Percentiles rank a stretch among this genome's conserved stretches.
These are phyloP conservation scores for Syzygium syzygioides DNA, from an alignment of 441 rosid species.

Conservation along the genomic window DNA sequence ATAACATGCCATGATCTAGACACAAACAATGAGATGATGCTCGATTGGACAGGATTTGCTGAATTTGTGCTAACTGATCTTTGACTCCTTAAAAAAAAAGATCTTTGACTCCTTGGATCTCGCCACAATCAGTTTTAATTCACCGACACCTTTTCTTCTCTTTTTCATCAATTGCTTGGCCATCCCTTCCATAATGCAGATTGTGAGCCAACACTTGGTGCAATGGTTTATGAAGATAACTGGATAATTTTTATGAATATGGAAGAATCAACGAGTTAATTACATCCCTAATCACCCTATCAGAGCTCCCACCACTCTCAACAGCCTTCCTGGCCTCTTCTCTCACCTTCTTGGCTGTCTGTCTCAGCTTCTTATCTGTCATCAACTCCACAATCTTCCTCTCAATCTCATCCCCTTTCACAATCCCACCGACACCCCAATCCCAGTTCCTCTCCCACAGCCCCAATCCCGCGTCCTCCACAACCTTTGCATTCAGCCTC, in stretches of 20 bases:
- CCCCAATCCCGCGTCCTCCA: neutral
- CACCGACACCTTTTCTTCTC: neutral
- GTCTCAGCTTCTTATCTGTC: neutral
- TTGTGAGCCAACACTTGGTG: neutral
- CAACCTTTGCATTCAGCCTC: neutral
- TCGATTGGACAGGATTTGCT: neutral
- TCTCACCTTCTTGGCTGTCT: neutral
- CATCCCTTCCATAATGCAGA: neutral
- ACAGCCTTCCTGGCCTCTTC: constrained; percentile 5
- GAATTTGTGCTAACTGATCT: no score
- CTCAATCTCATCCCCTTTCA: neutral
- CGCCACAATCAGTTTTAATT: no score
- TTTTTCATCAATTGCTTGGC: neutral
- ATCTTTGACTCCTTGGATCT: no score
- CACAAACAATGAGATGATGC: neutral
- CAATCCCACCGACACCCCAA: neutral
- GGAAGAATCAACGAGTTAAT: neutral
- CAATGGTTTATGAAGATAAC: neutral
- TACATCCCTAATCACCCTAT: neutral
- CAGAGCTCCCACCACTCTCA: constrained; percentile 1
- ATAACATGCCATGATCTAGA: neutral
- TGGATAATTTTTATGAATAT: neutral
- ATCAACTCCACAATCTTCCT: neutral
- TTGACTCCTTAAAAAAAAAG: no score
- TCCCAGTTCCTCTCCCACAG: constrained; percentile 1